Base-by-base conservation (phyloP, 163 green algal genomes). In the Chlamydomonas reinhardtii region DNA sequence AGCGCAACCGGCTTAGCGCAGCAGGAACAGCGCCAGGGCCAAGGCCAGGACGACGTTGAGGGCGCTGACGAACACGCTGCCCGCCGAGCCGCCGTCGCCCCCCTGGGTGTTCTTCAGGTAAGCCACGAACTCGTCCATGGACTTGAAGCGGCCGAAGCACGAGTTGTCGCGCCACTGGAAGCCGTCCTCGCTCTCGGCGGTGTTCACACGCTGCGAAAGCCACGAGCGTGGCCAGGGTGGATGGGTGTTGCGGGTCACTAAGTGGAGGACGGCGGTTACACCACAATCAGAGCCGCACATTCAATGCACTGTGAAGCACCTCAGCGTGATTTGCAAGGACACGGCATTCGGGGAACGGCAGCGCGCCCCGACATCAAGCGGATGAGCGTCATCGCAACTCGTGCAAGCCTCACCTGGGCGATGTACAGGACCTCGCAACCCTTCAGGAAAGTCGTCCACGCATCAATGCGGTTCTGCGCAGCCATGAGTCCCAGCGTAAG, bases 81-180 rank as follows among this genome's bases (percentile, higher is more conserved):
- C 76, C 20, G 64, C 64, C 14, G 31, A 52, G 62, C 76, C 75
- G 29, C 27, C 37, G 64, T 3, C 29, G 17, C 16, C 62, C 35
- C 24, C 39, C 39, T 76, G 1, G 39, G 27, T 5, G 15, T 64
- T 62, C 31, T n/a, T 73, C 35, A 79, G 48, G 48, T 66, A 79
- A n/a, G 16, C 32, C 14, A 29, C 27, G 48, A 79, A 79, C 14
- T 52, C 73, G n/a, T 22, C 69, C 80, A 86, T 73, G 54, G 61
- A 66, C 6, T 48, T 48, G 73, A 65, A 86, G 6, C 80, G 80
- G 6, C 6, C 17, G 35, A 86, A 86, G 70, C 80, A 86, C 12
- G 80, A 86, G 80, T 86, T 86, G 35, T 86, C 69, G 15, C n/a
- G 24, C 70, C 69, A 86, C 11, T 56, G 25, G 70, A 86, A 86